Conservation (phyloP, 352 stramenopile species). For the Pythium biforme region DNA sequence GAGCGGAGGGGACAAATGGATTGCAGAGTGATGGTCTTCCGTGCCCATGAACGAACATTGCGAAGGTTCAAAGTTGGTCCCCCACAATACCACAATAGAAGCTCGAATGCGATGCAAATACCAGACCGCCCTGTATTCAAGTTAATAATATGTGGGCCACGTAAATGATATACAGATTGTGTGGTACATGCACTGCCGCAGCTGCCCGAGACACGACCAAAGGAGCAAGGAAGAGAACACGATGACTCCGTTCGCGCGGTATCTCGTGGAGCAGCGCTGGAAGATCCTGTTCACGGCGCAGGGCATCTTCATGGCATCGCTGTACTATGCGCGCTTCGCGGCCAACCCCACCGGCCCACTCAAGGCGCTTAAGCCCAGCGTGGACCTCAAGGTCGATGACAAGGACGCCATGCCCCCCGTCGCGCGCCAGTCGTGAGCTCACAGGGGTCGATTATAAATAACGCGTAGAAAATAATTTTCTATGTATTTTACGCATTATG, state of each 20-base stretch:
- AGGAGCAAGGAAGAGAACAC: not conserved
- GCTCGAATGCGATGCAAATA: conserved; percentile 8
- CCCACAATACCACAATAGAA: conserved; percentile 12
- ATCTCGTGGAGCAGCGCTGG: conserved; percentile 67
- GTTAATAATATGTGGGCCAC: not conserved
- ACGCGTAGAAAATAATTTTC: too few species aligned
- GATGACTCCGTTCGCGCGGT: conserved; percentile 52
- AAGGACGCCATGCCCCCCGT: conserved; percentile 7
- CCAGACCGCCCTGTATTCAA: conserved; percentile 1
- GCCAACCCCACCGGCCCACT: conserved; percentile 24
- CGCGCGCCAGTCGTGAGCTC: not conserved
- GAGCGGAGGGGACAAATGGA: not conserved
- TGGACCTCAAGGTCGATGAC: conserved; percentile 29
- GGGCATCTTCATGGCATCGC: conserved; percentile 59
- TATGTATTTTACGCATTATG: too few species aligned
- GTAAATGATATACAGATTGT: conserved; percentile 1
- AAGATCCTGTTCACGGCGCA: conserved; percentile 77
- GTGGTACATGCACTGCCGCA: not conserved
- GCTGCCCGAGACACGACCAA: not conserved
- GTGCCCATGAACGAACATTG: too few species aligned
- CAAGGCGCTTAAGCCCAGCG: conserved; percentile 29
- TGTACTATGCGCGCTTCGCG: conserved; percentile 62
- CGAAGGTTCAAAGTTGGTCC: not conserved
- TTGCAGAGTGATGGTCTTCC: conserved; percentile 15
- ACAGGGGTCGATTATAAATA: too few species aligned